Conservation (phyloP, 805 yeast species). For the Saturnispora saitoi region DNA sequence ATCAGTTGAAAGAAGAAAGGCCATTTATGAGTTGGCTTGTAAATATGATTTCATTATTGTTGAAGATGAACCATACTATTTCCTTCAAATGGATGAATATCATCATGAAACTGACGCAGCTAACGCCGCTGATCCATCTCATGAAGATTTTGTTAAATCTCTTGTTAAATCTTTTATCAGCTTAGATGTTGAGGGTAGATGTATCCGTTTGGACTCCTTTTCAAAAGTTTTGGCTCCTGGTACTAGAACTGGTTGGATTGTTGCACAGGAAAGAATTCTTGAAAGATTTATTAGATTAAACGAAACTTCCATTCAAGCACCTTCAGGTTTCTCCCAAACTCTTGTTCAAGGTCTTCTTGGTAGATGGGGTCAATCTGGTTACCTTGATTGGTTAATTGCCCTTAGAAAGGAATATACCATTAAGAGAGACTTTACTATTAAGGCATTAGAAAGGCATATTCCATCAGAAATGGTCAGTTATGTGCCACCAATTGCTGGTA, state of each 20-base stretch:
- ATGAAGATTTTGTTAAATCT: constrained; percentile 56
- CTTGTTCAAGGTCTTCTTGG: constrained; percentile 60
- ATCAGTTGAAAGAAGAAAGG: constrained; percentile 64
- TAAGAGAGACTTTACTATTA: constrained; percentile 82
- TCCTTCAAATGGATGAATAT: constrained; percentile 85
- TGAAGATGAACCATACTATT: constrained; percentile 97
- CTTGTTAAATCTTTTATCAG: constrained; percentile 70
- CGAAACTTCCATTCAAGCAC: constrained; percentile 74
- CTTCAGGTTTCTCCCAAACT: constrained; percentile 75
- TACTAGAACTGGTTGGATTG: constrained; percentile 80
- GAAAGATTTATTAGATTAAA: constrained; percentile 64
- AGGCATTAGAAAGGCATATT: constrained; percentile 54
- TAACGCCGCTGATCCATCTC: constrained; percentile 29
- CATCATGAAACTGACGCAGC: constrained; percentile 34
- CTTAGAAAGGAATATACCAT: constrained; percentile 73
- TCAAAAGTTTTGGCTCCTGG: constrained; percentile 94
- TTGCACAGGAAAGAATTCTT: constrained; percentile 55
- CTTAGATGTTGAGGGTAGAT: constrained; percentile 81
- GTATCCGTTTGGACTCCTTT: constrained; percentile 78
- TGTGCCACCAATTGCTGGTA: constrained; percentile 72
- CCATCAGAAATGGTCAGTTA: constrained; percentile 36
- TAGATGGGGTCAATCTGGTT: constrained; percentile 88
- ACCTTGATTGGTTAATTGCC: constrained; percentile 81
- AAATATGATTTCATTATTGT: constrained; percentile 79
- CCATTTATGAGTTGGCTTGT: constrained; percentile 68